Conservation (phyloP, 2,329 filamentous ascomycete genomes). For the Trichoderma koningii region DNA sequence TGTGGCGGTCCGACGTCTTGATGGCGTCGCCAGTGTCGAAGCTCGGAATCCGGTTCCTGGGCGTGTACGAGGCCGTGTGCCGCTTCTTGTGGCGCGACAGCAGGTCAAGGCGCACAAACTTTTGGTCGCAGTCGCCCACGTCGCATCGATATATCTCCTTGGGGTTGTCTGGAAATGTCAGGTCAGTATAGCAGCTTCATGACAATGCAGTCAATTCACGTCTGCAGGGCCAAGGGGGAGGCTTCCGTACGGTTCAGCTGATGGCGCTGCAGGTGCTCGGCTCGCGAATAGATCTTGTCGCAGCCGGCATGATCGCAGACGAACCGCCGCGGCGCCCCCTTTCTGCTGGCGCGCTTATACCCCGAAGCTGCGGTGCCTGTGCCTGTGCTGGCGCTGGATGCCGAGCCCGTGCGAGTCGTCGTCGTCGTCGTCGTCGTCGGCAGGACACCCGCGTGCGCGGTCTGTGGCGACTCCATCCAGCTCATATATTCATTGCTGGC, state of each 20-base stretch:
- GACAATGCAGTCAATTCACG: not conserved
- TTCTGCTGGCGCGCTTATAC: constrained; percentile 56
- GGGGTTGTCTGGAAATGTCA: constrained; percentile 62
- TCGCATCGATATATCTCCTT: constrained; percentile 80
- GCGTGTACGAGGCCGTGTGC: constrained; percentile 58
- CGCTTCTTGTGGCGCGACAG: constrained; percentile 69
- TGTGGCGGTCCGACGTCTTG: constrained; percentile 3
- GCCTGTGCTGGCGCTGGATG: constrained; percentile 20
- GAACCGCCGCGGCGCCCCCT: constrained; percentile 55
- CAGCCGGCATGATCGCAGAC: constrained; percentile 70
- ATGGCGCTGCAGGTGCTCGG: constrained; percentile 79
- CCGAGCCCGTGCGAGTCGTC: constrained; percentile 16
- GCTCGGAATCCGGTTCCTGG: constrained; percentile 53
- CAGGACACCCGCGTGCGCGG: constrained; percentile 20
- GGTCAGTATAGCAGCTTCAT: not conserved
- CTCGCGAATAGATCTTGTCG: constrained; percentile 77
- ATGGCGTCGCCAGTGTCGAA: constrained; percentile 43
- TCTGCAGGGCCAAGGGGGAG: not conserved
- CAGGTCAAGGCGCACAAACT: constrained; percentile 78
- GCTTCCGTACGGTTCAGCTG: constrained; percentile 72
- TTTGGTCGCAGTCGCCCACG: constrained; percentile 70
- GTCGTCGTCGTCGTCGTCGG: constrained; percentile 18
- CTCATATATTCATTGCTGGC: constrained; percentile 27
- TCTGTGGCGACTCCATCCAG: constrained; percentile 33
- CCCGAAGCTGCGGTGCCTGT: constrained; percentile 27